Conservation (phyloP, 1,284 basidiomycete species). For the Golubevia pallescens region DNA sequence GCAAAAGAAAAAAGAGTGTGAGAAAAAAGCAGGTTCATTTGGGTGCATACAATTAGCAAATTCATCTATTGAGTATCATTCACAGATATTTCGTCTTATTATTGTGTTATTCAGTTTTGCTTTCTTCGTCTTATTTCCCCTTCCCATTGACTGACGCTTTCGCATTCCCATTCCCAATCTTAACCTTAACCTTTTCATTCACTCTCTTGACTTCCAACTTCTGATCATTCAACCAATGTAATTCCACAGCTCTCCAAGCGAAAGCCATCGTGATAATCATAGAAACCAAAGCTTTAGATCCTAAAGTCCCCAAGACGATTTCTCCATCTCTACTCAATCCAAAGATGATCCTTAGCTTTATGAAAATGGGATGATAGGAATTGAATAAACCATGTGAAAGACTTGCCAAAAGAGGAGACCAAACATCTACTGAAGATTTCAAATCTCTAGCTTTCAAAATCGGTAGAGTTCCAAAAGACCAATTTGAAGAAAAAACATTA, state of each 20-base stretch:
- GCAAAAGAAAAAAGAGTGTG: no score
- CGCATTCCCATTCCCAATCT: no score
- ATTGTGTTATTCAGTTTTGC: no score
- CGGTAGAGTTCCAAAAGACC: slow-evolving; percentile 34
- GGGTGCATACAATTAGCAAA: no score
- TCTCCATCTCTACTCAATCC: background rate
- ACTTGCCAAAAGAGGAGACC: slow-evolving; percentile 30
- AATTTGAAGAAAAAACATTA: slow-evolving; percentile 36
- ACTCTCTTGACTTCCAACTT: no score
- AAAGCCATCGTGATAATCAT: slow-evolving; percentile 40
- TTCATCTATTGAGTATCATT: no score
- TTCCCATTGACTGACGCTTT: no score
- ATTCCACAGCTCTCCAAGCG: slow-evolving; percentile 22
- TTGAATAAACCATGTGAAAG: slow-evolving; percentile 27
- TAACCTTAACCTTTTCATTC: no score
- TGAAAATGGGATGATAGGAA: slow-evolving; percentile 26
- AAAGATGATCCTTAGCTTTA: slow-evolving; percentile 1
- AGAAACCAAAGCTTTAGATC: slow-evolving; percentile 30
- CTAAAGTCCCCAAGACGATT: slow-evolving; percentile 20
- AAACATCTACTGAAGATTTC: slow-evolving; percentile 34
- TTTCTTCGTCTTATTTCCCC: no score
- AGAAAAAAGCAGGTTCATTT: no score
- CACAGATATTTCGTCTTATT: no score
- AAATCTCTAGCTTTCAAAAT: slow-evolving; percentile 25
- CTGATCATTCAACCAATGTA: no score